phyloP scores from a whole-genome alignment of 2,329 filamentous ascomycete species.

The Cladosporium sp. region DNA sequence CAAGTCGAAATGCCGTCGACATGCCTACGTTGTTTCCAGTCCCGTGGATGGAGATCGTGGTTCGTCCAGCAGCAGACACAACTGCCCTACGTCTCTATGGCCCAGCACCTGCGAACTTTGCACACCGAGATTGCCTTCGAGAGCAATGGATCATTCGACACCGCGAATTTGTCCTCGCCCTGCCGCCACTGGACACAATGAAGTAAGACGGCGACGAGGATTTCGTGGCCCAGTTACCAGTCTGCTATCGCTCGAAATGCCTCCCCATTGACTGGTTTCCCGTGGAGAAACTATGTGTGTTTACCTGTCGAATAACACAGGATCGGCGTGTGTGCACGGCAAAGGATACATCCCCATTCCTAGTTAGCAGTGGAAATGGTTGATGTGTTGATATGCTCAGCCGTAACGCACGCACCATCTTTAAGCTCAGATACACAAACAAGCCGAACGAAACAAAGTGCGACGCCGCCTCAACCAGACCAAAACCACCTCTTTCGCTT shows the following conservation, averaged over 20 bases:
- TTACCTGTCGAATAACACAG: not conserved
- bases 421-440: slow-evolving; percentile 15
- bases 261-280: not conserved
- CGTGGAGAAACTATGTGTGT: not conserved
- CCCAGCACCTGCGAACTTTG: not conserved
- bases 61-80: not conserved
- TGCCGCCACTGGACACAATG: not conserved
- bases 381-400: not conserved
- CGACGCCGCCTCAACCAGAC: not conserved
- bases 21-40: not conserved
- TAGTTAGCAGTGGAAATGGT: not conserved
- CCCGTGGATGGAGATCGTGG: not conserved
- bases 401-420: not conserved
- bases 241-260: not conserved
- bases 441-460: slow-evolving; percentile 4
- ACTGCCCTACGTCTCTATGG: not conserved
- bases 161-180: too few relatives aligned
- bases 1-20: not conserved
- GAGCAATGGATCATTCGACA: not conserved
- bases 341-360: not conserved
- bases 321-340: not conserved
- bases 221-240: not conserved
- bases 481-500: not conserved
- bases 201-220: not conserved
- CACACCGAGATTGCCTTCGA: not conserved